Conservation (phyloP, 129 eudicot species). For the Centaurea solstitialis region DNA sequence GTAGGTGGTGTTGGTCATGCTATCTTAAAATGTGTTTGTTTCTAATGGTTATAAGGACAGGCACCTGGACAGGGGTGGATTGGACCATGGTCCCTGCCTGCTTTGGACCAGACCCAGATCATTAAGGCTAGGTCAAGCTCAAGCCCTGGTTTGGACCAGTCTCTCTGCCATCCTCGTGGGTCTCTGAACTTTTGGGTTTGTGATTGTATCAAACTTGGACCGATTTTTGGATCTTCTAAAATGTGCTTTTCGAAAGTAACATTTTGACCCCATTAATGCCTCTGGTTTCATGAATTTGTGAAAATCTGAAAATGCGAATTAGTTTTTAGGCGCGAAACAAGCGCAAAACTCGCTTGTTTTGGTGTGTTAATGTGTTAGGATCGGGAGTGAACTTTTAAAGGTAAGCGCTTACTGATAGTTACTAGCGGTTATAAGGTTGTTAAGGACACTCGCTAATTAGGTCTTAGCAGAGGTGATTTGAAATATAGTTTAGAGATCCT, state of each 20-base stretch:
- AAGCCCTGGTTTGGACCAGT: not conserved
- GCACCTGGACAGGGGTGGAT: not conserved
- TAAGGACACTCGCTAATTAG: too few species aligned
- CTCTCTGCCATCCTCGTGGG: not conserved
- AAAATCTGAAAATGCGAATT: not conserved
- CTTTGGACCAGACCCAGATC: not conserved
- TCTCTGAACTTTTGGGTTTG: not conserved
- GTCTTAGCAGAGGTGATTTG: too few species aligned
- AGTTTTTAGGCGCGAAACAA: not conserved
- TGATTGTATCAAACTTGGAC: not conserved
- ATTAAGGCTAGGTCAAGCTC: not conserved
- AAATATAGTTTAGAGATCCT: too few species aligned
- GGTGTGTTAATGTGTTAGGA: not conserved
- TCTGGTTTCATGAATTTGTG: not conserved
- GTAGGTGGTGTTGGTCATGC: not conserved
- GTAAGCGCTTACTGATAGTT: too few species aligned
- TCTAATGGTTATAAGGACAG: not conserved
- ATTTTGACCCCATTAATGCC: not conserved
- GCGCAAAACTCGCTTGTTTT: not conserved
- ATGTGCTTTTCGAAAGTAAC: not conserved
- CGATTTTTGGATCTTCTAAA: too few species aligned
- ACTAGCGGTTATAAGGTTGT: too few species aligned
- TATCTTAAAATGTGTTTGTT: not conserved
- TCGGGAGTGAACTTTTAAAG: not conserved
- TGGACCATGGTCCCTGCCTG: not conserved